Evolutionary conservation across 345 rosid genomes (phyloP).

Genomic region (Gynandropsis gynandra): DNA sequence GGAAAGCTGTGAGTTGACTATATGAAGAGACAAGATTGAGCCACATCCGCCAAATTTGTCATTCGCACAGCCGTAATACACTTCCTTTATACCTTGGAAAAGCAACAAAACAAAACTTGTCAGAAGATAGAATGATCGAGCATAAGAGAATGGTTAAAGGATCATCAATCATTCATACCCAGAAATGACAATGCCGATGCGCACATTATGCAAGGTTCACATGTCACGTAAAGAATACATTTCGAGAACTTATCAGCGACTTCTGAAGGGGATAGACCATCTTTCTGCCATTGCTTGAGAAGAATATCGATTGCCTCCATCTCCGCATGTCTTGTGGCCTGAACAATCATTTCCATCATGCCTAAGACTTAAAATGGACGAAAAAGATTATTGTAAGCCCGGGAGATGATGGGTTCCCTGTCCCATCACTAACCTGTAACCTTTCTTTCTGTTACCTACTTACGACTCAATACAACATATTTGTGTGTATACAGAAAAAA

Average conservation of each 20-base stretch:
- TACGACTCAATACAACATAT: background rate
- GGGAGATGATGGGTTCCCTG: background rate
- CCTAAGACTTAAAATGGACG: background rate
- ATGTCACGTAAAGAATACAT: slow-evolving; percentile 69
- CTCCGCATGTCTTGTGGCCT: slow-evolving; percentile 94
- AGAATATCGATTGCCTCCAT: slow-evolving; percentile 85
- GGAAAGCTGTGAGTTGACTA: slow-evolving; percentile 29
- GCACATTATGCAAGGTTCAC: slow-evolving; percentile 95
- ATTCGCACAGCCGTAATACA: slow-evolving; percentile 66
- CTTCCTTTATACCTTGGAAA: slow-evolving; percentile 51
- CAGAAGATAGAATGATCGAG: background rate
- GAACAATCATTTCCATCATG: background rate
- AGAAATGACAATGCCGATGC: slow-evolving; percentile 76
- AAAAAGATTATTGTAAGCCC: background rate
- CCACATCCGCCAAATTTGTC: slow-evolving; percentile 95
- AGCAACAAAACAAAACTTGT: background rate
- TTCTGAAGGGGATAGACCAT: slow-evolving; percentile 43
- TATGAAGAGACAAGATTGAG: slow-evolving; percentile 54
- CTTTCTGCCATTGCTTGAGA: slow-evolving; percentile 53
- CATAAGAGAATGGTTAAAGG: background rate
- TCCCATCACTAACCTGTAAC: no score
- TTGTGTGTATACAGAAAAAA: background rate
- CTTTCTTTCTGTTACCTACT: no score
- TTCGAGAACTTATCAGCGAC: slow-evolving; percentile 55
- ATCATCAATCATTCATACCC: slow-evolving; percentile 33